phyloP scores from a whole-genome alignment of 1,139 yeast genomes.

The Candida glucosophila region DNA sequence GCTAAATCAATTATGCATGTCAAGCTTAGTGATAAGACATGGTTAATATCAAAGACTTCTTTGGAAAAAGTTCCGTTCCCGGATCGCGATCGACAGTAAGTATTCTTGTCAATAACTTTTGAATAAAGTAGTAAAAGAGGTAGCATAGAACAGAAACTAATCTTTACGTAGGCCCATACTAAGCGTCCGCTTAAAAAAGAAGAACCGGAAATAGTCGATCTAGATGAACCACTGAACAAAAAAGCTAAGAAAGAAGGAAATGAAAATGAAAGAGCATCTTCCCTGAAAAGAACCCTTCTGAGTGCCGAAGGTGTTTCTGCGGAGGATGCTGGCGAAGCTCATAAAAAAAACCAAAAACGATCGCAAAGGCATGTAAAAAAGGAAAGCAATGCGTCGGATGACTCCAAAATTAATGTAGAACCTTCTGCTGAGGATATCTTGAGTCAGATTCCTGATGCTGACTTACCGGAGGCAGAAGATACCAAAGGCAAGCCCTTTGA shows the following conservation, averaged over 20 bases:
- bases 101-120: too few relatives aligned
- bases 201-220: conserved; percentile 2
- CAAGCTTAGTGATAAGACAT: conserved; percentile 10
- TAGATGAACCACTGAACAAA: not conserved
- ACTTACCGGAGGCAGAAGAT: conserved; percentile 44
- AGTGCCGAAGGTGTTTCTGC: too few relatives aligned
- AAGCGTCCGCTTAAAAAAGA: too few relatives aligned
- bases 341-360: conserved; percentile 1
- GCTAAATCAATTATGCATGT: too few relatives aligned
- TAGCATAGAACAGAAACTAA: not conserved
- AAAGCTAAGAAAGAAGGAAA: not conserved
- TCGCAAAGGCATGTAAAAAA: conserved; percentile 5
- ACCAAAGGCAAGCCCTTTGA: conserved; percentile 42
- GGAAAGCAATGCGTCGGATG: conserved; percentile 8
- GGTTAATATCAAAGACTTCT: conserved; percentile 34
- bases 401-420: conserved; percentile 5
- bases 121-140: not conserved
- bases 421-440: conserved; percentile 53
- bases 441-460: conserved; percentile 60
- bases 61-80: conserved; percentile 7
- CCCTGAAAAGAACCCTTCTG: too few relatives aligned
- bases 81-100: too few relatives aligned
- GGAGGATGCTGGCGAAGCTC: too few relatives aligned
- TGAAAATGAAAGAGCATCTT: not conserved
- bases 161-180: conserved; percentile 4